These are phyloP conservation scores for Evansstolkia leycettana DNA, from an alignment of 495 filamentous ascomycete genomes.

Conservation along the genomic window DNA sequence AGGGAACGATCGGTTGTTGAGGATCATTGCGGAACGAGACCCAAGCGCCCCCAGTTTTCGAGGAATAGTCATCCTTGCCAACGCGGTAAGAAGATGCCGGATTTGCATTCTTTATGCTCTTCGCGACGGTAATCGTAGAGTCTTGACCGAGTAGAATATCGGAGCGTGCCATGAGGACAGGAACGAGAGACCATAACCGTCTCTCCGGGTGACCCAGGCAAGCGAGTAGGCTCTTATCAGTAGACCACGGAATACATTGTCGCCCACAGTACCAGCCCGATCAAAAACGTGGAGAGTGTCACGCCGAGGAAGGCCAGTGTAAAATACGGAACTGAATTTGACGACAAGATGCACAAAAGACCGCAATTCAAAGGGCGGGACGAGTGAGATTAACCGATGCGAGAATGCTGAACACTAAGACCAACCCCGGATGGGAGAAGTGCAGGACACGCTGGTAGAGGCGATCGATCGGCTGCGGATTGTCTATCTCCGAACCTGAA, in stretches of 20 bases:
- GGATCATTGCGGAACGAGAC: slow-evolving; percentile 3
- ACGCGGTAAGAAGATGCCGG: slow-evolving; percentile 3
- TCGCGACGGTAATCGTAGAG: slow-evolving; percentile 8
- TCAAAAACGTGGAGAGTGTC: too few species aligned
- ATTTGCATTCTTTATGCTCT: slow-evolving; percentile 6
- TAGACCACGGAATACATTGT: slow-evolving; percentile 7
- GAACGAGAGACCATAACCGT: slow-evolving; percentile 1
- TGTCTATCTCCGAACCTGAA: too few species aligned
- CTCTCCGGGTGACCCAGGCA: slow-evolving; percentile 2
- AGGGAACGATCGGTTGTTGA: slow-evolving; percentile 3
- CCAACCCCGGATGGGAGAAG: too few species aligned
- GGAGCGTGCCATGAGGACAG: slow-evolving; percentile 12
- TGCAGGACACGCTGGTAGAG: too few species aligned
- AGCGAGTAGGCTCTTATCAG: not conserved
- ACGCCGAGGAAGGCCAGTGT: too few species aligned
- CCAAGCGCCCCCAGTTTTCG: slow-evolving; percentile 2
- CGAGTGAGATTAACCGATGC: too few species aligned
- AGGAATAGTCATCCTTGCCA: slow-evolving; percentile 4
- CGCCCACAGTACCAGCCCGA: not conserved
- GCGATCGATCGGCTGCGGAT: too few species aligned
- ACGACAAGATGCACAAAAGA: too few species aligned
- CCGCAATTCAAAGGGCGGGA: too few species aligned
- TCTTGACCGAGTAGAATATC: slow-evolving; percentile 11
- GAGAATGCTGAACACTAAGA: too few species aligned
- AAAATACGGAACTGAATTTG: too few species aligned